Percentiles rank a stretch among this genome's conserved stretches.
Evolutionary conservation across 495 filamentous ascomycete genomes (phyloP).

Genomic region (Aspergillus nidulans): DNA sequence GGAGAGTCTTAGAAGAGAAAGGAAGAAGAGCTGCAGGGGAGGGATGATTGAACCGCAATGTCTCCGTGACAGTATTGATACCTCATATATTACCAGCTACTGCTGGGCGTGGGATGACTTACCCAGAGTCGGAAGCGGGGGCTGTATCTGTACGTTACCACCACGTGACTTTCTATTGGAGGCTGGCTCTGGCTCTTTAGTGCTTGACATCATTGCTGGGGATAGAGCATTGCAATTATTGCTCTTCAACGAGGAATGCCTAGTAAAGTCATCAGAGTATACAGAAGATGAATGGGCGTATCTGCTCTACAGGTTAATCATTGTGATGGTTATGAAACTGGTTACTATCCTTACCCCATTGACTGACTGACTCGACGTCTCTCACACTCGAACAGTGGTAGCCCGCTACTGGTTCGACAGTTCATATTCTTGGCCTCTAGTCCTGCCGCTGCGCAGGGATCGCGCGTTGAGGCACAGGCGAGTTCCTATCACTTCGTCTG

Average conservation of each 20-base stretch:
- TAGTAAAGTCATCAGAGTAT: too few relatives aligned
- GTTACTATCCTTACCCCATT: background rate
- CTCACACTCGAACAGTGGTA: background rate
- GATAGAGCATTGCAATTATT: too few relatives aligned
- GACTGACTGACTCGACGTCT: background rate
- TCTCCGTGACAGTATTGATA: constrained; percentile 7
- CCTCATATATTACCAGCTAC: background rate
- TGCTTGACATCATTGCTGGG: constrained; percentile 6
- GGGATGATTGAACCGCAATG: constrained; percentile 1
- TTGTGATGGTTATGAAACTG: background rate
- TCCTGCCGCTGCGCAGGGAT: background rate
- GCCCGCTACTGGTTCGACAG: constrained; percentile 1
- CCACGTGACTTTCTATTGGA: constrained; percentile 16
- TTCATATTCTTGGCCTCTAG: constrained; percentile 2
- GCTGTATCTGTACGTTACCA: constrained; percentile 11
- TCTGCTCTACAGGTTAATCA: background rate
- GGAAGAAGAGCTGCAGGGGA: constrained; percentile 8
- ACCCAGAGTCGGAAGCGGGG: constrained; percentile 1
- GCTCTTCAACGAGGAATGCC: too few relatives aligned
- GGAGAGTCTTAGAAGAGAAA: too few relatives aligned
- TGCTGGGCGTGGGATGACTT: background rate
- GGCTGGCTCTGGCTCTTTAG: background rate
- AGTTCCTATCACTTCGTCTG: background rate
- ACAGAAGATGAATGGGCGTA: background rate
- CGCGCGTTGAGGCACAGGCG: background rate